phyloP scores from a whole-genome alignment of 371 early-diverging fungal species.

The Sporodiniella umbellata region DNA sequence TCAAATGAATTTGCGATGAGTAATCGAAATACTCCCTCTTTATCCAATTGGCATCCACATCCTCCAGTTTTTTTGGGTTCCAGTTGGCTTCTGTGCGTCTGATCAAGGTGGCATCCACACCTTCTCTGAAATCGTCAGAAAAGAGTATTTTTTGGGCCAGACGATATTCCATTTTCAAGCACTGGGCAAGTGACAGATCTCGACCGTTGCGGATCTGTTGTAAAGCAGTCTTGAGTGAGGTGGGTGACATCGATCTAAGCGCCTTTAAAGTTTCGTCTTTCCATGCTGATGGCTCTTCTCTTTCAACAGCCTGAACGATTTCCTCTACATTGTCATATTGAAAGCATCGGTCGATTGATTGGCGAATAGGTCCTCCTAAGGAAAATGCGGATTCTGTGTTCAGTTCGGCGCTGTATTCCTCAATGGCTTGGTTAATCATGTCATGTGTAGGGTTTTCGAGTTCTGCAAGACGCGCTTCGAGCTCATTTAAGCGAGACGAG shows the following conservation, averaged over 20 bases:
- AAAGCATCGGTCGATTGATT: conserved; percentile 88
- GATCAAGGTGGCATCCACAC: conserved; percentile 78
- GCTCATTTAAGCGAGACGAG: conserved; percentile 76
- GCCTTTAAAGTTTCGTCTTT: conserved; percentile 65
- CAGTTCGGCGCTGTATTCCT: conserved; percentile 82
- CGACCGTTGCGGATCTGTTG: conserved; percentile 76
- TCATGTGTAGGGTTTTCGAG: conserved; percentile 77
- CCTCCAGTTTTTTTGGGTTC: conserved; percentile 63
- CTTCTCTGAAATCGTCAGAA: conserved; percentile 86
- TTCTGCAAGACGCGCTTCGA: conserved; percentile 83
- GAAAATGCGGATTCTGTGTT: conserved; percentile 24
- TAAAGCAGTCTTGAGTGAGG: conserved; percentile 87
- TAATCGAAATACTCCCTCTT: conserved; percentile 57
- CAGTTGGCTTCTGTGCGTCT: conserved; percentile 69
- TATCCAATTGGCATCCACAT: conserved; percentile 63
- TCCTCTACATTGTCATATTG: conserved; percentile 74
- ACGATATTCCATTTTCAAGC: conserved; percentile 86
- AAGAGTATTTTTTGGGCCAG: conserved; percentile 75
- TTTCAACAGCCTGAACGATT: conserved; percentile 77
- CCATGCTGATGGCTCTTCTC: conserved; percentile 64
- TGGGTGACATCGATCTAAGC: conserved; percentile 77
- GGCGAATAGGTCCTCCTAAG: conserved; percentile 65
- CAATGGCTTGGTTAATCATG: conserved; percentile 84
- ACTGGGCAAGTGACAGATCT: conserved; percentile 65
- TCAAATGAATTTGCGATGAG: conserved; percentile 25